Base-by-base conservation (phyloP, 2,329 filamentous ascomycete species). In the Biscogniauxia mediterranea region DNA sequence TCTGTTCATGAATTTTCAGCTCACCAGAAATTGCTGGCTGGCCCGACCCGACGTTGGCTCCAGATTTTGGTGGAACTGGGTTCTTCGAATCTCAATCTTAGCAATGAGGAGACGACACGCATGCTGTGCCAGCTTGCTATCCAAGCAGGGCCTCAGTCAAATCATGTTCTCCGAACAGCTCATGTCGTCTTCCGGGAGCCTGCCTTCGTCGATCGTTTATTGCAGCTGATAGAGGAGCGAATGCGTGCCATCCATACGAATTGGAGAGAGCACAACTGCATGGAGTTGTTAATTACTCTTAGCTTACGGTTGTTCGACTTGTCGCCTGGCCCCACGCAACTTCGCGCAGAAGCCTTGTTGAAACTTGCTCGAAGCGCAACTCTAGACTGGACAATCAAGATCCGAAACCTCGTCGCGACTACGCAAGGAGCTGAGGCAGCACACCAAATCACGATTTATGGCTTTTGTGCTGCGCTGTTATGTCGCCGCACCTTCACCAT, bases 51-150 rank as follows among this genome's bases (percentile, higher is more conserved):
- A 0, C 78, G 85, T 0, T 88, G 84, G 85, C 69, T 76, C 0
- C 75, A 77, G 1, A 73, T 87, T 0, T 66, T 85, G 0, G 69
- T 78, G 0, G 84, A 88, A 61, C 63, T 87, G 15, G 82, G 77
- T 0, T 79, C 81, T 0, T 79, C 82, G 0, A 73, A 85, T 61
- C 58, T 92, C 2, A 89, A 90, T 62, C 85, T 90, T 62, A 85
- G 83, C 50, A 80, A 79, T 1, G 79, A 84, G 25, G 78, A 81
- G 0, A 85, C 83, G 0, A 77, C 77, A 52, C 65, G 74, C 0
- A 65, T 89, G 0, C 68, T 91, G 0, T 73, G 75, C 1, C 81
- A 84, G 5, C 74, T 90, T 1, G 76, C 81, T 0, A 61, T 82
- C 0, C 83, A 91, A 63, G 81, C 79, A 1, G 89, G 89, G 0